Conservation (phyloP, 768 basidiomycete species). For the Galerina sulciceps region DNA sequence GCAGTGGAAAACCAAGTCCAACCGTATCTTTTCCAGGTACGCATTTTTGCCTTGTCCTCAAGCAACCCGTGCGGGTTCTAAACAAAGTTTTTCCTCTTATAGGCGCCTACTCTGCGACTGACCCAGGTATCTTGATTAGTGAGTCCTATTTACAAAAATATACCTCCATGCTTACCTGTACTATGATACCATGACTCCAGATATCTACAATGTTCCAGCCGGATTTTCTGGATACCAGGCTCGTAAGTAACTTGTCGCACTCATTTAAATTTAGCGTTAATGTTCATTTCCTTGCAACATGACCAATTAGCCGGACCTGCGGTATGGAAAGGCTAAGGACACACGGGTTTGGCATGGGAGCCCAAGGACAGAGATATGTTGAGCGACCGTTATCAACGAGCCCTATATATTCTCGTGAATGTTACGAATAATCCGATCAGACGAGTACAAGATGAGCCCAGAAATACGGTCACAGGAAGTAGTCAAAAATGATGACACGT, state of each 20-base stretch:
- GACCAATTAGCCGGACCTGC: constrained; percentile 31
- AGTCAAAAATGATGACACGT: no score
- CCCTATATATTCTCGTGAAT: no score
- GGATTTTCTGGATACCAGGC: constrained; percentile 35
- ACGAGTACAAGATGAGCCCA: no score
- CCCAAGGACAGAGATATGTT: no score
- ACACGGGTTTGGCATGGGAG: no score
- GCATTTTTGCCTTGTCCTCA: background rate
- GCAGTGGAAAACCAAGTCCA: constrained; percentile 33
- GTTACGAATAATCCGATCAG: no score
- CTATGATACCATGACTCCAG: constrained; percentile 8
- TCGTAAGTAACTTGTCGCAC: constrained; percentile 26
- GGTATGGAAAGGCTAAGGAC: constrained; percentile 32
- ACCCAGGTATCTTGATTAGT: constrained; percentile 40
- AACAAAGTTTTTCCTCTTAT: background rate
- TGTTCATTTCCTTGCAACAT: background rate
- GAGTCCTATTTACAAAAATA: constrained; percentile 2
- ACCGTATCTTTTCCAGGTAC: constrained; percentile 38
- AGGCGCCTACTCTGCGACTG: constrained; percentile 35
- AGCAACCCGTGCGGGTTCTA: no score
- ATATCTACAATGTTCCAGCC: constrained; percentile 33
- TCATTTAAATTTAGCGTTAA: background rate
- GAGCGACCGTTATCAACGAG: no score
- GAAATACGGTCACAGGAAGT: no score
- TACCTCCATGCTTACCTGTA: no score